Conservation (phyloP, 2,329 filamentous ascomycete species). For the Botrytis paeoniae region DNA sequence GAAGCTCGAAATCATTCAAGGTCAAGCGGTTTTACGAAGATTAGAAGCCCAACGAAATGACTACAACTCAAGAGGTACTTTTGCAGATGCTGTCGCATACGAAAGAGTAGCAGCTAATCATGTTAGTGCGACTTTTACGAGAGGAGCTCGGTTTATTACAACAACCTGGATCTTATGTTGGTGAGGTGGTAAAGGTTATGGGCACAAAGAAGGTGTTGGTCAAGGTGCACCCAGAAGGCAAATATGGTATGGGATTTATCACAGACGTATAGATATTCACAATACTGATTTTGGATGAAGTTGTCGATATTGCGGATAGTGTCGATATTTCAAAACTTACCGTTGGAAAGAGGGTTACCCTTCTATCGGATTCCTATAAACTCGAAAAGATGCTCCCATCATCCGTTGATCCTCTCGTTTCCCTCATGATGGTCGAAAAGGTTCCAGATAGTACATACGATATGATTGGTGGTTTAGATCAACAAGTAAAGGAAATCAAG, state of each 20-base stretch:
- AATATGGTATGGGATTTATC: slow-evolving; percentile 73
- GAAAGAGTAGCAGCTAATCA: slow-evolving; percentile 26
- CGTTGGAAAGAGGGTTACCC: slow-evolving; percentile 92
- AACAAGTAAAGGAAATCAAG: slow-evolving; percentile 99
- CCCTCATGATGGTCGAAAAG: slow-evolving; percentile 99
- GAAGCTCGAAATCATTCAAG: slow-evolving; percentile 99
- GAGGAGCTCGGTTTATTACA: slow-evolving; percentile 95
- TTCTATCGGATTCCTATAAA: slow-evolving; percentile 97
- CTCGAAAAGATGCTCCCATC: slow-evolving; percentile 98
- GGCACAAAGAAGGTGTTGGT: slow-evolving; percentile 98
- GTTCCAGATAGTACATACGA: slow-evolving; percentile 99
- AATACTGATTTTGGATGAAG: slow-evolving; percentile 45
- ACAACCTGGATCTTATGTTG: slow-evolving; percentile 96
- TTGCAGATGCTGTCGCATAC: neutral
- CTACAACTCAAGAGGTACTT: slow-evolving; percentile 79
- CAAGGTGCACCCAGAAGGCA: slow-evolving; percentile 98
- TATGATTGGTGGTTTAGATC: slow-evolving; percentile 98
- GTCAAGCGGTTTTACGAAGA: slow-evolving; percentile 89
- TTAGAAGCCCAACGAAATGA: slow-evolving; percentile 98
- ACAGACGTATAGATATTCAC: too few relatives aligned
- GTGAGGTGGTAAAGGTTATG: slow-evolving; percentile 99
- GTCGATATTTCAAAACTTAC: slow-evolving; percentile 96
- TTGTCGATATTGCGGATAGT: slow-evolving; percentile 91
- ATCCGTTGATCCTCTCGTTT: slow-evolving; percentile 96
- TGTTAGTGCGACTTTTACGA: slow-evolving; percentile 75